Percentiles rank a stretch among this genome's conserved stretches.
phyloP scores from a whole-genome alignment of 2,329 filamentous ascomycete genomes.

The Endoconidiophora polonica region DNA sequence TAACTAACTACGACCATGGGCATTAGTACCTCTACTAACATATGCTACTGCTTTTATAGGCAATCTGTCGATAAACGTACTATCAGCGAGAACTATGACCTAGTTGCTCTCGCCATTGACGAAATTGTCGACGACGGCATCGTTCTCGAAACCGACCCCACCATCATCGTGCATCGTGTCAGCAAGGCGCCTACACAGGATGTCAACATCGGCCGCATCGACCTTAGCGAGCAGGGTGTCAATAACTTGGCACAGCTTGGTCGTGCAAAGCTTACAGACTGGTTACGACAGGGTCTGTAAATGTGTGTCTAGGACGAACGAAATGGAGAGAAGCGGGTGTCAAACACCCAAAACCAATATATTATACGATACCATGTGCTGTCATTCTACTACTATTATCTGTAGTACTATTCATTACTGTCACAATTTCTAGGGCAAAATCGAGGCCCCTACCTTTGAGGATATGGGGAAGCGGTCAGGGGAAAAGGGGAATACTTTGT shows the following conservation, averaged over 20 bases:
- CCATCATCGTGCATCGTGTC: conserved; percentile 80
- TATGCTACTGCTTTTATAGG: conserved; percentile 27
- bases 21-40: neutral
- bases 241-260: conserved; percentile 89
- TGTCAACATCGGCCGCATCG: conserved; percentile 81
- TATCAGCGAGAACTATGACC: conserved; percentile 95
- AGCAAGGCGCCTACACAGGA: conserved; percentile 85
- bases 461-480: too few species aligned
- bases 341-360: too few species aligned
- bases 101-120: conserved; percentile 84
- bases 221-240: conserved; percentile 87
- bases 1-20: neutral
- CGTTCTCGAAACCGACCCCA: conserved; percentile 91
- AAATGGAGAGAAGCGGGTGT: neutral
- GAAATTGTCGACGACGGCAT: conserved; percentile 93
- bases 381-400: too few species aligned
- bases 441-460: too few species aligned
- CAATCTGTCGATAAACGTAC: conserved; percentile 96
- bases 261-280: conserved; percentile 78
- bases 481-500: too few species aligned
- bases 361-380: too few species aligned
- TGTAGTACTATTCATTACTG: too few species aligned
- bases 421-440: too few species aligned
- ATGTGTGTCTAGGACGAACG: neutral
- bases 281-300: conserved; percentile 70